Evolutionary conservation across 805 yeast genomes (phyloP).

Genomic region (Kluyveromyces aestuarii): DNA sequence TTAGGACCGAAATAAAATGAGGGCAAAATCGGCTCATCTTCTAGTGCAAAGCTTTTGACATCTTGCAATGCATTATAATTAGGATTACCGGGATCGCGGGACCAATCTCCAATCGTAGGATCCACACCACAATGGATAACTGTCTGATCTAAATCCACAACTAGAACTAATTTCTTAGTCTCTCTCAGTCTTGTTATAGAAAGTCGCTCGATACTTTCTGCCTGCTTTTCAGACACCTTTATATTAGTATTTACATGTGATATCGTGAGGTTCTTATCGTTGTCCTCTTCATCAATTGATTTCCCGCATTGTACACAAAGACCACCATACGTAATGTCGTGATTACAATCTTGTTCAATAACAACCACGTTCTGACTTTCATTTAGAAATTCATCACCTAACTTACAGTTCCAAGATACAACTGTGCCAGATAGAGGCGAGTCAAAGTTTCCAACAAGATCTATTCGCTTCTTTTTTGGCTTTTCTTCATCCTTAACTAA

Average conservation of each 20-base stretch:
- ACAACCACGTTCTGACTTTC: slow-evolving; percentile 42
- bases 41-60: slow-evolving; percentile 66
- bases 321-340: slow-evolving; percentile 90
- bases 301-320: slow-evolving; percentile 90
- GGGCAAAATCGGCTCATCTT: slow-evolving; percentile 59
- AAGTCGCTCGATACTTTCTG: slow-evolving; percentile 66
- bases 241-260: slow-evolving; percentile 81
- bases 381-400: slow-evolving; percentile 49
- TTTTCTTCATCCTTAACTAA: slow-evolving; percentile 18
- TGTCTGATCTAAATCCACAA: slow-evolving; percentile 95
- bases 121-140: slow-evolving; percentile 97
- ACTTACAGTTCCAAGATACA: slow-evolving; percentile 37
- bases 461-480: slow-evolving; percentile 36
- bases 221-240: slow-evolving; percentile 79
- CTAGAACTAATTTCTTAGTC: slow-evolving; percentile 69
- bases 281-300: slow-evolving; percentile 63
- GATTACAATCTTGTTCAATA: slow-evolving; percentile 78
- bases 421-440: slow-evolving; percentile 73
- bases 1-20: slow-evolving; percentile 52
- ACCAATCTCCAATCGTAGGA: slow-evolving; percentile 96
- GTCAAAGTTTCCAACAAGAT: slow-evolving; percentile 69
- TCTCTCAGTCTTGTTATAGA: slow-evolving; percentile 52
- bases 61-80: slow-evolving; percentile 79
- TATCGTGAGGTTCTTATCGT: slow-evolving; percentile 44
- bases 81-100: slow-evolving; percentile 73